Evolutionary conservation across 129 eudicot genomes (phyloP).

Genomic region (Flaveria brownii): DNA sequence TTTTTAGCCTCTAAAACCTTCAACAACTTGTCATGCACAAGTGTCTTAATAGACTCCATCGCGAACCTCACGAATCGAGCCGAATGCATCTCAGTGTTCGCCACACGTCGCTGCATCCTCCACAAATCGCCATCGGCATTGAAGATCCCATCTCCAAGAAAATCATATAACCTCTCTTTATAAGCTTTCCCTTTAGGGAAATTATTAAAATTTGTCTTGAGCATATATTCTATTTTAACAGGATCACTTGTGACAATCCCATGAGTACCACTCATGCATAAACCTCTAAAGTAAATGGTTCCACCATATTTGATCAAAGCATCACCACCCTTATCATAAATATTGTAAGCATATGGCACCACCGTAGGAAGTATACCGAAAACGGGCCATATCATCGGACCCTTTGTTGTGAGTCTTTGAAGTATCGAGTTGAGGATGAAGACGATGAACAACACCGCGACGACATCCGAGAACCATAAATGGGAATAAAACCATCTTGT

Average conservation of each 20-base stretch:
- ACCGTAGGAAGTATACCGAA: conserved; percentile 52
- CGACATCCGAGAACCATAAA: conserved; percentile 44
- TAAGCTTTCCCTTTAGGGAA: conserved; percentile 59
- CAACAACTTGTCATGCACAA: conserved; percentile 50
- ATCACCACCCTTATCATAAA: conserved; percentile 47
- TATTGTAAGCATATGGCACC: conserved; percentile 15
- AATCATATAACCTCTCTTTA: conserved; percentile 53
- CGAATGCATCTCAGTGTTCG: conserved; percentile 61
- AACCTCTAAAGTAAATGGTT: conserved; percentile 42
- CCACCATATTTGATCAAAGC: conserved; percentile 46
- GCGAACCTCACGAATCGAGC: conserved; percentile 38
- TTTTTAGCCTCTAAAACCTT: conserved; percentile 37
- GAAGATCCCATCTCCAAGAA: conserved; percentile 71
- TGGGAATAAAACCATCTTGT: conserved; percentile 35
- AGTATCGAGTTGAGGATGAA: conserved; percentile 41
- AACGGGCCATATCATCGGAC: conserved; percentile 70
- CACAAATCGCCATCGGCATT: conserved; percentile 55
- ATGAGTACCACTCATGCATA: conserved; percentile 38
- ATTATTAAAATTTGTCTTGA: conserved; percentile 57
- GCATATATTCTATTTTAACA: conserved; percentile 54
- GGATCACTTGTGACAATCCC: conserved; percentile 59
- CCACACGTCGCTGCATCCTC: conserved; percentile 60
- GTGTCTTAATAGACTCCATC: conserved; percentile 21
- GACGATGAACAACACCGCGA: conserved; percentile 29
- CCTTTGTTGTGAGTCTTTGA: conserved; percentile 48